A percentile compares a stretch with the other conserved stretches of the same genome.
These are phyloP conservation scores for Fragaria nilgerrensis DNA, from an alignment of 306 rosid species.

Conservation along the genomic window DNA sequence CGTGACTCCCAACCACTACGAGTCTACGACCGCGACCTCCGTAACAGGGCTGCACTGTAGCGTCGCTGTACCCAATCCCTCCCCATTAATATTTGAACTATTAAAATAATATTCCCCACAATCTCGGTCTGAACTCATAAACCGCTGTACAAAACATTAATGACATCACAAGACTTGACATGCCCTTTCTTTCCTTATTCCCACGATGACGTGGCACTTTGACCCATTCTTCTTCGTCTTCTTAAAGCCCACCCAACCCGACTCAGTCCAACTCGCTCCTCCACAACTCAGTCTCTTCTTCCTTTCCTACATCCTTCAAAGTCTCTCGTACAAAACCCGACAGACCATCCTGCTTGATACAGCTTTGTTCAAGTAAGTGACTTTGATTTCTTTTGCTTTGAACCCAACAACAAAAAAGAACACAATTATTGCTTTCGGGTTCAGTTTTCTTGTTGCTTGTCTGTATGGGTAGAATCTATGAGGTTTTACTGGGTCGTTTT, in stretches of 20 bases:
- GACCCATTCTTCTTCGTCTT: slow-evolving; percentile 34
- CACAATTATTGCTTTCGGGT: background rate
- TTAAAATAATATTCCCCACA: background rate
- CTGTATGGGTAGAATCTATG: slow-evolving; percentile 19
- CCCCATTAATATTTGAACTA: no score
- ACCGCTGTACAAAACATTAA: slow-evolving; percentile 7
- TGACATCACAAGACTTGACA: slow-evolving; percentile 49
- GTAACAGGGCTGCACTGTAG: background rate
- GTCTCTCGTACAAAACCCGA: slow-evolving; percentile 4
- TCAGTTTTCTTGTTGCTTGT: slow-evolving; percentile 5
- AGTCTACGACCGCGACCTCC: background rate
- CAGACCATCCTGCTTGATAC: slow-evolving; percentile 20
- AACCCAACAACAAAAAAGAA: background rate
- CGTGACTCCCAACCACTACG: background rate
- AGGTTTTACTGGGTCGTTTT: slow-evolving; percentile 41
- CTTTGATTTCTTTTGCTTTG: background rate
- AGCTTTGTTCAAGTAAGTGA: slow-evolving; percentile 33
- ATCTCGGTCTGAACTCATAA: slow-evolving; percentile 1
- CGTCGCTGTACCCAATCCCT: background rate
- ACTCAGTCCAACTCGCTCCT: slow-evolving; percentile 28
- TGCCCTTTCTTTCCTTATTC: slow-evolving; percentile 19
- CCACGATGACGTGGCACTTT: slow-evolving; percentile 49
- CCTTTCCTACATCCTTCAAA: slow-evolving; percentile 13
- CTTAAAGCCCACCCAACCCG: background rate
- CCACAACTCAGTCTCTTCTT: slow-evolving; percentile 8